Conservation (phyloP, 2,329 filamentous ascomycete genomes). For the Phyllachora maydis region DNA sequence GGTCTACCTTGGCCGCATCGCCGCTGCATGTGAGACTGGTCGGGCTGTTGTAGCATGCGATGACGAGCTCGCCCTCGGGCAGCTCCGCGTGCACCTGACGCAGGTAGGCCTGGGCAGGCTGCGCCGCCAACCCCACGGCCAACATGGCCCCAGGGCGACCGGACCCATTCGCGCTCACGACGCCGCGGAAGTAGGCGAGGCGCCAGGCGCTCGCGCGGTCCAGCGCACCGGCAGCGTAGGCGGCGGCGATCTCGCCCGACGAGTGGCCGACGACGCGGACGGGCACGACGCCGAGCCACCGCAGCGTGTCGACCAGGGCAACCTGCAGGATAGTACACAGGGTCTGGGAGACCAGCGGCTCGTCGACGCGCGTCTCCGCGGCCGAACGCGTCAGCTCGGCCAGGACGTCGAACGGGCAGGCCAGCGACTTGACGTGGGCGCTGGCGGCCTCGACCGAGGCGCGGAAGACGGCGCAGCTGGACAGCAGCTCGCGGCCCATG, state of each 20-base stretch:
- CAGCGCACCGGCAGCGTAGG: conserved; percentile 14
- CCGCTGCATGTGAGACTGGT: conserved; percentile 9
- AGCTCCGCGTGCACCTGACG: no score
- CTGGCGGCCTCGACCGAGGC: conserved; percentile 5
- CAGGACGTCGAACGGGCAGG: conserved; percentile 2
- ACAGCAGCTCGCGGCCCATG: conserved; percentile 12
- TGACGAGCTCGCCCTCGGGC: conserved; percentile 3
- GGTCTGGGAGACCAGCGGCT: conserved; percentile 6
- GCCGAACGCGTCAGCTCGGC: conserved; percentile 5
- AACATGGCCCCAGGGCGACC: conserved; percentile 7
- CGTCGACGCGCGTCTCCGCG: conserved; percentile 4
- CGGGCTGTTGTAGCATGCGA: conserved; percentile 8
- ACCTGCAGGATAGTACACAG: conserved; percentile 17
- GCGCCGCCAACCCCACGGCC: conserved; percentile 6
- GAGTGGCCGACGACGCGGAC: conserved; percentile 12
- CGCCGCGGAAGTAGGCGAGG: conserved; percentile 17
- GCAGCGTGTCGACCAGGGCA: conserved; percentile 15
- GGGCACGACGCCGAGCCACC: conserved; percentile 9
- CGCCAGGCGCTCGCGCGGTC: conserved; percentile 12
- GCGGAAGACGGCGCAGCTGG: conserved; percentile 6
- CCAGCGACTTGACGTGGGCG: conserved; percentile 5
- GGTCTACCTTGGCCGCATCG: conserved; percentile 8
- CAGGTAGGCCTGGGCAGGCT: conserved; percentile 5
- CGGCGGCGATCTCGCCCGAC: conserved; percentile 17
- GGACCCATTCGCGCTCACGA: conserved; percentile 3